Percentiles rank a stretch among this genome's conserved stretches.
Evolutionary conservation across 495 filamentous ascomycete genomes (phyloP).

Genomic region (Penicillium verhagenii): DNA sequence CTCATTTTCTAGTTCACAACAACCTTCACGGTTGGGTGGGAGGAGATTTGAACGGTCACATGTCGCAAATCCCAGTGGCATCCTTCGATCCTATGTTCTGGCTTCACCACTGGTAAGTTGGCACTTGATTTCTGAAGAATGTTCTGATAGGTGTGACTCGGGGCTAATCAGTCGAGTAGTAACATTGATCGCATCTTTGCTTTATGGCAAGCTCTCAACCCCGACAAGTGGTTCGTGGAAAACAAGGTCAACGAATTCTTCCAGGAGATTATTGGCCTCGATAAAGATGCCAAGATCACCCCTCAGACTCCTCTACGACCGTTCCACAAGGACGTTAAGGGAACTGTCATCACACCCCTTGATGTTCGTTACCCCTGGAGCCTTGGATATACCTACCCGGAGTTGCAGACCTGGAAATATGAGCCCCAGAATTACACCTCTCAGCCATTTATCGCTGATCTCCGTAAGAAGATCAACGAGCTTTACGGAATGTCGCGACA

Average conservation of each 20-base stretch:
- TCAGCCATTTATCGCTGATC: slow-evolving; percentile 22
- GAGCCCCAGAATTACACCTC: slow-evolving; percentile 7
- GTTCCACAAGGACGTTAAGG: slow-evolving; percentile 33
- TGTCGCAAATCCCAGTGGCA: slow-evolving; percentile 37
- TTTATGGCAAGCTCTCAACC: slow-evolving; percentile 39
- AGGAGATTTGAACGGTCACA: slow-evolving; percentile 35
- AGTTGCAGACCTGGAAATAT: slow-evolving; percentile 37
- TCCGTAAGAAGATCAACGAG: slow-evolving; percentile 29
- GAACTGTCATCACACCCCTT: slow-evolving; percentile 27
- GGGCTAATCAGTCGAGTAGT: slow-evolving; percentile 7
- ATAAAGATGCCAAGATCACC: slow-evolving; percentile 12
- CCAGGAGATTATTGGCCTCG: slow-evolving; percentile 18
- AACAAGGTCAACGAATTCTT: slow-evolving; percentile 11
- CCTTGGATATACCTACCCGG: slow-evolving; percentile 52
- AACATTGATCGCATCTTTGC: slow-evolving; percentile 44
- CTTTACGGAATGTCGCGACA: slow-evolving; percentile 30
- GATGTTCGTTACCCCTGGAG: slow-evolving; percentile 23
- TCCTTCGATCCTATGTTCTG: slow-evolving; percentile 48
- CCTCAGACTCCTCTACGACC: slow-evolving; percentile 23
- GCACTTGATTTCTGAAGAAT: not conserved
- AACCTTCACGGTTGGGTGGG: slow-evolving; percentile 42
- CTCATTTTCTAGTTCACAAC: slow-evolving; percentile 26
- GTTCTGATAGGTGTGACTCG: not conserved
- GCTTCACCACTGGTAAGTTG: slow-evolving; percentile 15
- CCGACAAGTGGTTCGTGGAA: slow-evolving; percentile 26